Evolutionary conservation across 768 basidiomycete species (phyloP), one percentile per base, ranked within the genome.

Genomic region (Tylopilus balloui): DNA sequence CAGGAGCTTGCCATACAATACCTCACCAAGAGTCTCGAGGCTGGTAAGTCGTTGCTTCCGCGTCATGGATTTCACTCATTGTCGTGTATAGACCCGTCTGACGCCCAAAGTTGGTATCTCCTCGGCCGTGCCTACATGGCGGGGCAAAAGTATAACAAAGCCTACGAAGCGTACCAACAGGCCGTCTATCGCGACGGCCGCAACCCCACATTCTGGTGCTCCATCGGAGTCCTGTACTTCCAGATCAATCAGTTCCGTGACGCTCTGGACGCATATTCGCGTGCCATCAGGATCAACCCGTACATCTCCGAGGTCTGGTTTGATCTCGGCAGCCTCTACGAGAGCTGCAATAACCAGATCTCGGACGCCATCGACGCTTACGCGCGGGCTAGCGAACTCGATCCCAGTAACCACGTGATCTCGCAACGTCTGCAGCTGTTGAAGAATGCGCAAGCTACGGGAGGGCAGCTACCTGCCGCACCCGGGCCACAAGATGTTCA

Each of bases 181-280:
- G 95, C 96, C 17, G 93, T 99, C 15, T 98, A 98, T 70, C 89
- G 95, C 45, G 96, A 99, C 62, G 96, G 95, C 19, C 90, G 93
- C 50, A 99, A 98, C 66, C 96, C 96, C 0, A 97, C 96, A 0
- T 99, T 97, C 71, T 98, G 96, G 96, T 98, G 95, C 67, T 95
- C 92, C 20, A 99, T 99, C 61, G 96, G 96, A 40, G 96, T 99
- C 1, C 79, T 99, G 1, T 99, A 99, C 68, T 99, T 96, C 78
- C 94, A 99, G 66, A 97, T 99, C 75, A 98, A 97, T 70, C 96
- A 99, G 66, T 99, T 91, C 74, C 92, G 94, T 45, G 96, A 99
- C 63, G 95, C 95, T 3, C 84, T 99, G 31, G 96, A 99, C 62
- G 96, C 96, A 10, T 99, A 99, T 69, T 98, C 96, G 24, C 88